phyloP scores from a whole-genome alignment of 441 rosid genomes.

The Populus hybrid region DNA sequence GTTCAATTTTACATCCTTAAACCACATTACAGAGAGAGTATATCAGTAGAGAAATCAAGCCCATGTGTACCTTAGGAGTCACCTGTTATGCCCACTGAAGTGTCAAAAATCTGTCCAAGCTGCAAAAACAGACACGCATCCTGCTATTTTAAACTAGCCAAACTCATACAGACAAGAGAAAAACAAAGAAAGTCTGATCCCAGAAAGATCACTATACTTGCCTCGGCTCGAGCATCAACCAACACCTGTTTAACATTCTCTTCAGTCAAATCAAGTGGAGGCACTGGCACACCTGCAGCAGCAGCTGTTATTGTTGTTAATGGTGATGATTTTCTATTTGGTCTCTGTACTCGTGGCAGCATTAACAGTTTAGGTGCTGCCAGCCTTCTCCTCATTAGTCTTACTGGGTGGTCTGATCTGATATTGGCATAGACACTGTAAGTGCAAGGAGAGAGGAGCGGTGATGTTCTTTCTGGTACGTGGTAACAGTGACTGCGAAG shows the following conservation, averaged over 20 bases:
- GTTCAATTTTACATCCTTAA: neutral
- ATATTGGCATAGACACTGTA: neutral
- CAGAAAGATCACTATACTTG: constrained; percentile 13
- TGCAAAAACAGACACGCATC: constrained; percentile 26
- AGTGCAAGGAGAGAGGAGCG: neutral
- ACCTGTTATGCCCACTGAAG: constrained; percentile 84
- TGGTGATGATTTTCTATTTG: constrained; percentile 5
- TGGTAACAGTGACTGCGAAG: constrained; percentile 6
- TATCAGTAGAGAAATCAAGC: neutral
- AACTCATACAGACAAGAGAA: neutral
- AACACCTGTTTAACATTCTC: constrained; percentile 66
- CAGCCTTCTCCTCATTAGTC: neutral
- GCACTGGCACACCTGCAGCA: constrained; percentile 48
- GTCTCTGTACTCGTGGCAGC: neutral
- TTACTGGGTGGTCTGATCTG: neutral
- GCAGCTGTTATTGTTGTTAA: constrained; percentile 25
- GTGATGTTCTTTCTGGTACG: constrained; percentile 8
- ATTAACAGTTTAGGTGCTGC: constrained; percentile 5
- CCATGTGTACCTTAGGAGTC: constrained; percentile 20
- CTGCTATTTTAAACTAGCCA: neutral
- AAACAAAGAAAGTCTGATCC: neutral
- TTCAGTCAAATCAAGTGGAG: constrained; percentile 84
- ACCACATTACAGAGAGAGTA: neutral
- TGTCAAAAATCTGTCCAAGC: constrained; percentile 77
- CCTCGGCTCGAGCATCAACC: constrained; percentile 78